These are phyloP conservation scores for Bondarzewia mesenterica DNA, from an alignment of 1,284 basidiomycete species.

Conservation along the genomic window DNA sequence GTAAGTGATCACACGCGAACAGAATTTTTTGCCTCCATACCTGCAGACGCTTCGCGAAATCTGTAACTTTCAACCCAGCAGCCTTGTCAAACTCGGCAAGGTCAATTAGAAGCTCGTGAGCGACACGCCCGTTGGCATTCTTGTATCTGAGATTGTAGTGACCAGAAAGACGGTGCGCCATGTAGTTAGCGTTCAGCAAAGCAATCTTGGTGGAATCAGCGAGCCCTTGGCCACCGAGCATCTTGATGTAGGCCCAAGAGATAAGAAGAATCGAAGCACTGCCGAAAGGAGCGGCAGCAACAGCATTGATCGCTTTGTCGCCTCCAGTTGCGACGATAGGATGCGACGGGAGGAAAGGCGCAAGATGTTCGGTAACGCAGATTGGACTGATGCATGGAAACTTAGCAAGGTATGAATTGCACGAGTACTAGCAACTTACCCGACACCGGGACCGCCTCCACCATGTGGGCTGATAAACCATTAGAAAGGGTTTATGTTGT, in stretches of 20 bases:
- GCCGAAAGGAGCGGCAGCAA: constrained; percentile 89
- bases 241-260: constrained; percentile 97
- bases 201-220: constrained; percentile 81
- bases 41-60: constrained; percentile 94
- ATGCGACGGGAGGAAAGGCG: constrained; percentile 93
- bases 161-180: constrained; percentile 79
- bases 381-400: constrained; percentile 61
- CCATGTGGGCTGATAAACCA: constrained; percentile 72
- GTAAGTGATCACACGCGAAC: constrained; percentile 19
- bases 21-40: constrained; percentile 26
- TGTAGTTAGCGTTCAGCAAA: constrained; percentile 94
- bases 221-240: constrained; percentile 90
- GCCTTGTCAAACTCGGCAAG: constrained; percentile 89
- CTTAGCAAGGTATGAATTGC: background rate
- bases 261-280: constrained; percentile 94
- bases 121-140: constrained; percentile 86
- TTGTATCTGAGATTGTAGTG: constrained; percentile 89
- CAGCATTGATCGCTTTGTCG: constrained; percentile 73
- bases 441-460: constrained; percentile 93
- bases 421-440: constrained; percentile 32
- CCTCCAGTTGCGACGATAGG: constrained; percentile 69
- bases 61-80: constrained; percentile 85
- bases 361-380: constrained; percentile 88
- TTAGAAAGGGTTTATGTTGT: constrained; percentile 12
- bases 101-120: constrained; percentile 94